A percentile compares a stretch with the other conserved stretches of the same genome.
Conservation (phyloP, 306 rosid species). For the Psophocarpus tetragonolobus region DNA sequence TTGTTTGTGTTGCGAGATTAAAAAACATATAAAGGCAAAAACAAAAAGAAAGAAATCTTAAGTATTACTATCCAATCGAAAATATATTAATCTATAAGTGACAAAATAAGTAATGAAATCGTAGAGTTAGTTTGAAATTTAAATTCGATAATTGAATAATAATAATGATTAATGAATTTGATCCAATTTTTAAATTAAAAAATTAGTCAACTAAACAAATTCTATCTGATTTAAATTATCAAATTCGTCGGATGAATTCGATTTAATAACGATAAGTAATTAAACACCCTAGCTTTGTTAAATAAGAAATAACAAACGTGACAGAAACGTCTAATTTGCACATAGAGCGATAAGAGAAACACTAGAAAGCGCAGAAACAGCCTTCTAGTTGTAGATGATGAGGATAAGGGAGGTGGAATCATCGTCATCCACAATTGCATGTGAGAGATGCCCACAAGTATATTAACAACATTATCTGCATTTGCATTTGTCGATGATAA, state of each 20-base stretch:
- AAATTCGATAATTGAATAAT: too few species aligned
- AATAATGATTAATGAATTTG: background rate
- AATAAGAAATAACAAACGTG: background rate
- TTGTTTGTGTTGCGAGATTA: too few species aligned
- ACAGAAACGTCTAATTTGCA: background rate
- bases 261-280: too few species aligned
- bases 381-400: background rate
- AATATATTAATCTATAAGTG: too few species aligned
- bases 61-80: too few species aligned
- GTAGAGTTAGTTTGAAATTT: too few species aligned
- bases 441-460: background rate
- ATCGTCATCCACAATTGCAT: background rate
- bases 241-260: background rate
- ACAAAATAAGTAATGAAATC: too few species aligned
- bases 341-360: background rate
- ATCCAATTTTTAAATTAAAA: background rate
- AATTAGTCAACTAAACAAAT: background rate
- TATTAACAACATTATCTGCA: conserved; percentile 12
- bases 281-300: background rate
- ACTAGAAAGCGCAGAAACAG: too few species aligned
- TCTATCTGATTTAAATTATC: background rate
- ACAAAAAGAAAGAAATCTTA: too few species aligned
- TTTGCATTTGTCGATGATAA: background rate
- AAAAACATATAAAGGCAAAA: too few species aligned
- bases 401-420: background rate